Evolutionary conservation across 352 stramenopile species (phyloP).

Genomic region (Pythium chondricola): DNA sequence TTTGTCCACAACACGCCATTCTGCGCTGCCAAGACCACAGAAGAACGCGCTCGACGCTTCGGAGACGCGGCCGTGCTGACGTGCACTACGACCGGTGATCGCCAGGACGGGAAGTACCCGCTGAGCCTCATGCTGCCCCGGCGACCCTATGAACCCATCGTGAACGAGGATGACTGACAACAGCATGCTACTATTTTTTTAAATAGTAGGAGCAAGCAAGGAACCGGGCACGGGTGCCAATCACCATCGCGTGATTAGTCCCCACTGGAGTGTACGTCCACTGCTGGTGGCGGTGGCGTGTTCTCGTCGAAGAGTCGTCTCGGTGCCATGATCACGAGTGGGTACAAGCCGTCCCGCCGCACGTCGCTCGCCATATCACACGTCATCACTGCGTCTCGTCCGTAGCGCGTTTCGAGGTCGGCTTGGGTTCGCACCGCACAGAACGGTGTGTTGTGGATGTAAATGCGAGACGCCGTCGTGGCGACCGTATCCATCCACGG

Average conservation of each 20-base stretch:
- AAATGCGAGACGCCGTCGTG: constrained; percentile 2
- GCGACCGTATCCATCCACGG: constrained; percentile 20
- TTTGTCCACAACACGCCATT: constrained; percentile 26
- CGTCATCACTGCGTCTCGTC: constrained; percentile 4
- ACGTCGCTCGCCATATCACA: not conserved
- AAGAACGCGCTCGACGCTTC: constrained; percentile 1
- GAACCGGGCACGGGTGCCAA: no score
- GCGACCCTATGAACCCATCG: constrained; percentile 4
- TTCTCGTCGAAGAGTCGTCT: not conserved
- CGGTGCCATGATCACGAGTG: not conserved
- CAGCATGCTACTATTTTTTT: no score
- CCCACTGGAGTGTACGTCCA: no score
- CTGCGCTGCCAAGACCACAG: constrained; percentile 8
- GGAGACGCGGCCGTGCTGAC: constrained; percentile 3
- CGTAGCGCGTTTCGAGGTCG: constrained; percentile 1
- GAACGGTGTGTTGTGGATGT: constrained; percentile 13
- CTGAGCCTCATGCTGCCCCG: constrained; percentile 11
- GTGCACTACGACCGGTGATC: constrained; percentile 8
- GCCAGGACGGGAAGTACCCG: constrained; percentile 14
- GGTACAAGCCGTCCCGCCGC: constrained; percentile 1
- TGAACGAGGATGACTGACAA: no score
- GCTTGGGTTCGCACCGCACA: not conserved
- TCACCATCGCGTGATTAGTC: no score
- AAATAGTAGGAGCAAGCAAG: no score
- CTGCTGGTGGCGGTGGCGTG: no score